Percentiles rank a stretch among this genome's conserved stretches.
Evolutionary conservation across 164 flowering plant genomes (phyloP).

Genomic region (Dillenia turbinata): DNA sequence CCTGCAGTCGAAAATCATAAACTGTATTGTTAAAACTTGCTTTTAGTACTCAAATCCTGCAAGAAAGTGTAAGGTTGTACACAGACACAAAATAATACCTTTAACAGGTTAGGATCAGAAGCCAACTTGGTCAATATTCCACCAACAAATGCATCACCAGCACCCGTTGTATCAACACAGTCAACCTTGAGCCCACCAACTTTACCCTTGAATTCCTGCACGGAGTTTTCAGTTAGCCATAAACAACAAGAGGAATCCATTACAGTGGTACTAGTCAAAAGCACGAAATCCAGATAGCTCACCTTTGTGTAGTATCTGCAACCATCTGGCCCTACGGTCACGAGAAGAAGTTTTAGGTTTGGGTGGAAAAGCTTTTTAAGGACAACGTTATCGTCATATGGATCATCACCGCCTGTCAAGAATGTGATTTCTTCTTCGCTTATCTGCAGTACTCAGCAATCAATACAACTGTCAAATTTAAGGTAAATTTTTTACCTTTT

Average conservation of each 20-base stretch:
- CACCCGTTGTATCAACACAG: slow-evolving; percentile 86
- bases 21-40: neutral
- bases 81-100: slow-evolving; percentile 35
- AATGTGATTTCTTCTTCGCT: slow-evolving; percentile 72
- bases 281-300: neutral
- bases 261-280: neutral
- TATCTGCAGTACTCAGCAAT: slow-evolving; percentile 28
- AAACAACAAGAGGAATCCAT: neutral
- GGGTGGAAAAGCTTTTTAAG: slow-evolving; percentile 61
- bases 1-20: slow-evolving; percentile 35
- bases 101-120: slow-evolving; percentile 43
- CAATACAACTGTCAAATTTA: too few relatives aligned
- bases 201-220: slow-evolving; percentile 69
- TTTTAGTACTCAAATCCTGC: too few relatives aligned
- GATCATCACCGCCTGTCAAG: slow-evolving; percentile 67
- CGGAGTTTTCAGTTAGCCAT: neutral
- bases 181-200: slow-evolving; percentile 66
- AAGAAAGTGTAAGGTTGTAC: neutral
- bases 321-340: slow-evolving; percentile 64
- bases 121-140: slow-evolving; percentile 58
- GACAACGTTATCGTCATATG: slow-evolving; percentile 67
- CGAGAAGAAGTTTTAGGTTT: slow-evolving; percentile 61
- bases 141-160: slow-evolving; percentile 92
- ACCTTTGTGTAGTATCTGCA: slow-evolving; percentile 83
- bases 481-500: too few relatives aligned